phyloP scores from a whole-genome alignment of 78 protist species.

The Speleostelium caveatum region DNA sequence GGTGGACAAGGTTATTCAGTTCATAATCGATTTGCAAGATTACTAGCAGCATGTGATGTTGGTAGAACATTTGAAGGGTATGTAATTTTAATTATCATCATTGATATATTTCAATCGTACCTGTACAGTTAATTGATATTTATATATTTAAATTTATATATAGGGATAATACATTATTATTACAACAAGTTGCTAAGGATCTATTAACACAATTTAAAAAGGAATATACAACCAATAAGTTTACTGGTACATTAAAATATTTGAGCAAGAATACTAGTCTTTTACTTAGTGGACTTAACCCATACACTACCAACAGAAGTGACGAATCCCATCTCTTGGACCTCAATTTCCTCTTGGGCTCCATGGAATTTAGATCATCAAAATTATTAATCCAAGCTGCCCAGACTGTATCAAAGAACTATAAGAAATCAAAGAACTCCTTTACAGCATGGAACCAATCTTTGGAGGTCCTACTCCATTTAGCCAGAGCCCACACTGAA shows the following conservation, averaged over 20 bases:
- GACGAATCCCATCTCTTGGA: constrained; percentile 34
- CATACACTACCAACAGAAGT: constrained; percentile 36
- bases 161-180: constrained; percentile 73
- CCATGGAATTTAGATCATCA: constrained; percentile 61
- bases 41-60: constrained; percentile 18
- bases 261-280: constrained; percentile 54
- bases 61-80: constrained; percentile 82
- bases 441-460: constrained; percentile 67
- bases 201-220: constrained; percentile 76
- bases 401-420: constrained; percentile 41
- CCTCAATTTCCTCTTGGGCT: constrained; percentile 24
- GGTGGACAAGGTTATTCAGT: constrained; percentile 92
- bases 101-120: no score
- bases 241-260: constrained; percentile 68
- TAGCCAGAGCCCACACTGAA: constrained; percentile 73
- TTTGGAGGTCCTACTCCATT: constrained; percentile 39
- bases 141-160: no score
- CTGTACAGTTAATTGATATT: not conserved
- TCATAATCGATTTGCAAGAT: constrained; percentile 27
- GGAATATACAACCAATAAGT: constrained; percentile 55
- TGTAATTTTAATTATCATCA: not conserved
- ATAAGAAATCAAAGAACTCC: constrained; percentile 30
- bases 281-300: constrained; percentile 19
- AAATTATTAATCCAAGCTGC: constrained; percentile 47
- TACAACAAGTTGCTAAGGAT: constrained; percentile 85